Percentiles rank a stretch among this genome's conserved stretches.
phyloP scores from a whole-genome alignment of 257 asterid species.

The Jasminum sambac region DNA sequence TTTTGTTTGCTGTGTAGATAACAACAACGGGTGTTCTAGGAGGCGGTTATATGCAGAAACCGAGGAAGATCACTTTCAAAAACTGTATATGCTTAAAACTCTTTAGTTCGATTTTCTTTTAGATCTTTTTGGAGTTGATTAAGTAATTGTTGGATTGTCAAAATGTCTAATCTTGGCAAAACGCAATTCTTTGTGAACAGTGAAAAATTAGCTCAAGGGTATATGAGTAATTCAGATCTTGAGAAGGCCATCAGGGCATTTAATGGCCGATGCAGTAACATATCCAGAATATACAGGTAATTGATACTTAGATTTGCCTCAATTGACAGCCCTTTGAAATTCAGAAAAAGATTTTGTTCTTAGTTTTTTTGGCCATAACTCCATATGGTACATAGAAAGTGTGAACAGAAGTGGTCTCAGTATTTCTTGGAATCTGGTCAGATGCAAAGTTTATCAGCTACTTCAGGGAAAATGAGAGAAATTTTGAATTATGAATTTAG shows the following conservation, averaged over 20 bases:
- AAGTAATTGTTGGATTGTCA: neutral
- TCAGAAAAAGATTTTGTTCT: slow-evolving; percentile 1
- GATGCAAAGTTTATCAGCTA: slow-evolving; percentile 1
- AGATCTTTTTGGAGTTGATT: neutral
- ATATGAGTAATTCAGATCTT: slow-evolving; percentile 83
- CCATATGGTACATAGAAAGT: neutral
- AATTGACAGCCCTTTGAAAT: neutral
- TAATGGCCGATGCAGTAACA: slow-evolving; percentile 59
- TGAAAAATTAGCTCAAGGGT: slow-evolving; percentile 77
- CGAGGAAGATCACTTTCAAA: slow-evolving; percentile 51
- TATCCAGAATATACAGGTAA: slow-evolving; percentile 91
- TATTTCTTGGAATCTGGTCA: neutral
- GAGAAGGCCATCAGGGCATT: slow-evolving; percentile 75
- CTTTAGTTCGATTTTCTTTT: slow-evolving; percentile 12
- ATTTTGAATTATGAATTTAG: neutral
- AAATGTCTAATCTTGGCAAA: neutral
- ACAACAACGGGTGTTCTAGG: slow-evolving; percentile 36
- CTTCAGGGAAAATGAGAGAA: neutral
- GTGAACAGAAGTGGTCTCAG: neutral
- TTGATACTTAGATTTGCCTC: slow-evolving; percentile 2
- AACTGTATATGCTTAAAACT: slow-evolving; percentile 51
- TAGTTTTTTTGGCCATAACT: slow-evolving; percentile 2
- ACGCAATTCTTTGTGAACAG: slow-evolving; percentile 33
- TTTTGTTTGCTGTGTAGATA: slow-evolving; percentile 35
- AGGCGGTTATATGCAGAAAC: slow-evolving; percentile 55